These are phyloP conservation scores for Xylaria intraflava DNA, from an alignment of 495 filamentous ascomycete species.

Conservation along the genomic window DNA sequence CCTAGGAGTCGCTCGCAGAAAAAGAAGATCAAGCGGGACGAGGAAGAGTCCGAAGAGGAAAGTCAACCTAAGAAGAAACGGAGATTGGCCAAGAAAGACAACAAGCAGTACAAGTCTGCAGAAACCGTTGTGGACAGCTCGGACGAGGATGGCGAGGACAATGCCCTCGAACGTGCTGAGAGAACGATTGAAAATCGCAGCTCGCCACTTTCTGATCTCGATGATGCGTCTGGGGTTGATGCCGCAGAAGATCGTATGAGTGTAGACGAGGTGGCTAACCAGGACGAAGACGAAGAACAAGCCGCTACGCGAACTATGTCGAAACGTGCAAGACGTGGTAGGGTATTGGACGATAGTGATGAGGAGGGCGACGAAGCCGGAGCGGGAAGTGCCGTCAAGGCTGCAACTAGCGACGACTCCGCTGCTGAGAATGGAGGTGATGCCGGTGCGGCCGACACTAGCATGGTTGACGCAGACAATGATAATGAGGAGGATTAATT, in stretches of 20 bases:
- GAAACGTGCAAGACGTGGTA: constrained; percentile 31
- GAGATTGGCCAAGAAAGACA: constrained; percentile 50
- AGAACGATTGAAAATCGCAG: constrained; percentile 26
- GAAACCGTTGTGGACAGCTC: constrained; percentile 73
- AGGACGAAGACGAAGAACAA: constrained; percentile 34
- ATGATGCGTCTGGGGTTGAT: constrained; percentile 21
- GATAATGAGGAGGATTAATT: constrained; percentile 33
- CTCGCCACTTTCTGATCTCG: constrained; percentile 21
- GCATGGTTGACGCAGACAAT: constrained; percentile 31
- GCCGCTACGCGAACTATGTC: constrained; percentile 16
- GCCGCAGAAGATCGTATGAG: constrained; percentile 29
- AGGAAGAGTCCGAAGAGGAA: constrained; percentile 41
- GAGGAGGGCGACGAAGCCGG: constrained; percentile 36
- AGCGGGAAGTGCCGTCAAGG: constrained; percentile 13
- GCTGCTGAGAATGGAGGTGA: constrained; percentile 25
- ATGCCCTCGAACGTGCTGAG: constrained; percentile 39
- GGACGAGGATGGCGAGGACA: constrained; percentile 28
- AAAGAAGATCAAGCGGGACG: constrained; percentile 55
- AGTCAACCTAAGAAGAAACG: constrained; percentile 53
- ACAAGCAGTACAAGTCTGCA: constrained; percentile 66
- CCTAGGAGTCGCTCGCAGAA: constrained; percentile 46
- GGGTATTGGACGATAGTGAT: constrained; percentile 43
- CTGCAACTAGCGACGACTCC: constrained; percentile 7
- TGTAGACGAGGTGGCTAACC: constrained; percentile 27
- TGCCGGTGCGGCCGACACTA: constrained; percentile 22